Base-by-base conservation (phyloP, 169 alveolate species). In the Plasmodium gonderi region DNA sequence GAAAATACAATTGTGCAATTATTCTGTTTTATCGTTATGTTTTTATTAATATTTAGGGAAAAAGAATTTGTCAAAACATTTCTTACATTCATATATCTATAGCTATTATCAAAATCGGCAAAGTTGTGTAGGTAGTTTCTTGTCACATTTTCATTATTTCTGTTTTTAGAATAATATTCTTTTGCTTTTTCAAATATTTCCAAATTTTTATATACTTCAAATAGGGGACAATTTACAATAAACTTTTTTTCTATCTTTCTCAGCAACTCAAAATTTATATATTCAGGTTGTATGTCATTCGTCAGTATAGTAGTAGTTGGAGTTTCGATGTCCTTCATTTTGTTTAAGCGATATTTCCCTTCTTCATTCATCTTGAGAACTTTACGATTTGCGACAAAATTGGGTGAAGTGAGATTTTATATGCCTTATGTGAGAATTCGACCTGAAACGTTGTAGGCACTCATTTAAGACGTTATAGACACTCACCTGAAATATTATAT, bases 251-350 rank as follows among this genome's bases (percentile, higher is more conserved):
- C 93, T 33, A 87, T 87, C 47, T 75, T 76, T 42, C 93, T 76
- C 45, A 87, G 38, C 23, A 74, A 77, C 65, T 76, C 74, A 12
- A 87, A 12, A 67, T 87, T 87, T 60, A 87, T 75, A 65, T 38
- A 87, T 76, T 87, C 90, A 11, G 93, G 93, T 42, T 60, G 69
- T 23, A 87, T 9, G 40, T 77, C 89, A 77, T 87, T 87, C 33
- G 93, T 87, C 20, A 87, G 45, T 31, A 87, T 87, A 20, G 93
- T 87, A 29, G 40, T 54, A n/a, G 89, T 45, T 14, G 93, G 93
- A n/a, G 93, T 87, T 72, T 83, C 92, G 23, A 83, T 6, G 51
- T 83, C 92, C 77, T 44, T 69, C 11, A 83, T 51, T 69, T 33
- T 69, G 23, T 72, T 47, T 76, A 83, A 23, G 2, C 83, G 83